phyloP scores from a whole-genome alignment of 805 yeast genomes.

The Candida awuae region DNA sequence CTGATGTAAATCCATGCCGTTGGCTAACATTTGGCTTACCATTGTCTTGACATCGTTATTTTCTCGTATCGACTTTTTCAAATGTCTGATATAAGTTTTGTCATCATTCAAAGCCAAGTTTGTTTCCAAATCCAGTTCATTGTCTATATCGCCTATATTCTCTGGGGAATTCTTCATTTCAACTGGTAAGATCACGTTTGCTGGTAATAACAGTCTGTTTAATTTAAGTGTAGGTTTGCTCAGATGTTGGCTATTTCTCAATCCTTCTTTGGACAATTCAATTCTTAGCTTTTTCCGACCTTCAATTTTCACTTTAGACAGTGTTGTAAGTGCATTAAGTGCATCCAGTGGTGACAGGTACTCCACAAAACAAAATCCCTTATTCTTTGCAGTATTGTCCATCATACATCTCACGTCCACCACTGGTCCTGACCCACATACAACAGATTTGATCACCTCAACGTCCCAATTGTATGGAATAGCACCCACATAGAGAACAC shows the following conservation, averaged over 20 bases:
- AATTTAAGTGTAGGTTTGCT: conserved; percentile 37
- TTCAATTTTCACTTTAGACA: conserved; percentile 38
- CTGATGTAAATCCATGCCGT: conserved; percentile 31
- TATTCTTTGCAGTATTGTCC: conserved; percentile 51
- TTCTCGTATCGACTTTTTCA: neutral
- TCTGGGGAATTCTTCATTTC: conserved; percentile 30
- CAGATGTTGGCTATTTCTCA: conserved; percentile 29
- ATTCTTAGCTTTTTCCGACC: conserved; percentile 44
- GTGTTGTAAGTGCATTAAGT: conserved; percentile 35
- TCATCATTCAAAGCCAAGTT: conserved; percentile 2
- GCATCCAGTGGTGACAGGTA: conserved; percentile 47
- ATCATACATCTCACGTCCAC: conserved; percentile 58
- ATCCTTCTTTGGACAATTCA: conserved; percentile 56
- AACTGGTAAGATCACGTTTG: conserved; percentile 49
- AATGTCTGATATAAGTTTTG: neutral
- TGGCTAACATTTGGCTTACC: conserved; percentile 30
- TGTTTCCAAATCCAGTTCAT: neutral
- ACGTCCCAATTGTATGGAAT: conserved; percentile 70
- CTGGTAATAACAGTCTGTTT: conserved; percentile 42
- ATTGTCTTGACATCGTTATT: conserved; percentile 9
- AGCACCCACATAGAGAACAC: conserved; percentile 52
- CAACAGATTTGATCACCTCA: conserved; percentile 51
- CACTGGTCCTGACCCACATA: conserved; percentile 66
- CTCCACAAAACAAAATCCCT: conserved; percentile 63
- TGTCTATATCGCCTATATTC: conserved; percentile 1